Evolutionary conservation across 2,329 filamentous ascomycete species (phyloP).

Genomic region (Microascus cirrosus): DNA sequence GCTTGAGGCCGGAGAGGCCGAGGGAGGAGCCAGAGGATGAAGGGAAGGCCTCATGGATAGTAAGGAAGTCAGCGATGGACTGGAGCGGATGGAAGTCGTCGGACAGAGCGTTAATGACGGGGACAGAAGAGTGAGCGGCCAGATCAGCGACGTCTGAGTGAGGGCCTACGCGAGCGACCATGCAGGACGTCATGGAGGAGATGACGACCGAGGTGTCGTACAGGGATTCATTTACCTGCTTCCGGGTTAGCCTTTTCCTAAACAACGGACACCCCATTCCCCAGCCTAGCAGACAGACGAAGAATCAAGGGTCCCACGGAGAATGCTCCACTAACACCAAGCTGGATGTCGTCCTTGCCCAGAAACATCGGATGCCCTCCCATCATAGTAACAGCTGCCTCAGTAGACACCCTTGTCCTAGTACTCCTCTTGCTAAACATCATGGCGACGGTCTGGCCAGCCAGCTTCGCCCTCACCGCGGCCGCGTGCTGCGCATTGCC

Average conservation of each 20-base stretch:
- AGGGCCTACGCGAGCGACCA: slow-evolving; percentile 67
- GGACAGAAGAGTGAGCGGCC: slow-evolving; percentile 63
- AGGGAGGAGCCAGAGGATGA: slow-evolving; percentile 33
- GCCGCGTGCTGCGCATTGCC: slow-evolving; percentile 40
- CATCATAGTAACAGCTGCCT: slow-evolving; percentile 78
- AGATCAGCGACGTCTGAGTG: slow-evolving; percentile 65
- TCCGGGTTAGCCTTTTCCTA: not conserved
- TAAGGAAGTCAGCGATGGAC: slow-evolving; percentile 87
- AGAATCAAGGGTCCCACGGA: not conserved
- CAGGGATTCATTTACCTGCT: slow-evolving; percentile 80
- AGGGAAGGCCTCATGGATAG: slow-evolving; percentile 69
- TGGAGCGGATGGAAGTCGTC: slow-evolving; percentile 91
- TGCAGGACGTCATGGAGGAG: slow-evolving; percentile 82
- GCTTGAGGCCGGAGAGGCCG: slow-evolving; percentile 71
- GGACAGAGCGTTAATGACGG: slow-evolving; percentile 79
- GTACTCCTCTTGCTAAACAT: slow-evolving; percentile 96
- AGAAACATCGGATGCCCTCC: slow-evolving; percentile 95
- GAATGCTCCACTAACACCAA: slow-evolving; percentile 51
- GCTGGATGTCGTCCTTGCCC: slow-evolving; percentile 89
- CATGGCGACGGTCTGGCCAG: slow-evolving; percentile 78
- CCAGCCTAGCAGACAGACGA: not conserved
- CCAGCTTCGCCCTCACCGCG: slow-evolving; percentile 49
- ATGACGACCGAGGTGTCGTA: slow-evolving; percentile 86
- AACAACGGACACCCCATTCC: not conserved
- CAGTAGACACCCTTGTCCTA: slow-evolving; percentile 84